phyloP scores from a whole-genome alignment of 768 basidiomycete species.

The Clathrus columnatus region DNA sequence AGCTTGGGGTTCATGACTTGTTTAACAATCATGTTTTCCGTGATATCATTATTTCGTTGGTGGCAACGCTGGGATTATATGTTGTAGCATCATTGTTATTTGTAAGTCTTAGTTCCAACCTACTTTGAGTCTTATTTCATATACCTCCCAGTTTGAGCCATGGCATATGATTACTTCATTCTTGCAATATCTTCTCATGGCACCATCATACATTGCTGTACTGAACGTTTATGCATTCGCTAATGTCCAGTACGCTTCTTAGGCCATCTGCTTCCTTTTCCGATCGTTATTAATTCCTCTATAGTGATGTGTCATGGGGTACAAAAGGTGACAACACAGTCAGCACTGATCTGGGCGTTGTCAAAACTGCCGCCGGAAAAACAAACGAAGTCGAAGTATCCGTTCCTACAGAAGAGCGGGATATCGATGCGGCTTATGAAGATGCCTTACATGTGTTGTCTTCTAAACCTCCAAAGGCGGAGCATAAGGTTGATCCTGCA shows the following conservation, averaged over 20 bases:
- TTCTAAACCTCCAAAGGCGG: conserved; percentile 68
- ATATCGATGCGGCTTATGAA: conserved; percentile 84
- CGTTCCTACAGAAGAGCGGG: conserved; percentile 80
- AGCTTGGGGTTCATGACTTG: conserved; percentile 45
- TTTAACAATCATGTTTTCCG: conserved; percentile 77
- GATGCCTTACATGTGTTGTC: conserved; percentile 79
- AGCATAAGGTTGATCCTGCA: conserved; percentile 47
- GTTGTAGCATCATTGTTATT: conserved; percentile 74
- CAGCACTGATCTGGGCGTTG: conserved; percentile 76
- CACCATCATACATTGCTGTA: conserved; percentile 89
- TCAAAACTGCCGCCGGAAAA: conserved; percentile 44
- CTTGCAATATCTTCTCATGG: conserved; percentile 84
- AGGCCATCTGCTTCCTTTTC: background rate
- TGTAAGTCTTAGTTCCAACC: conserved; percentile 38
- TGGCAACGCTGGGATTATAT: conserved; percentile 88
- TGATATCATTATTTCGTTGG: conserved; percentile 76
- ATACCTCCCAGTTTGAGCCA: conserved; percentile 68
- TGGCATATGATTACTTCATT: conserved; percentile 99
- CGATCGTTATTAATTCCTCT: background rate
- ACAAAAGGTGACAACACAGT: conserved; percentile 92
- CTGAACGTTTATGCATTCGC: conserved; percentile 73
- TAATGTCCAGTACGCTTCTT: conserved; percentile 3
- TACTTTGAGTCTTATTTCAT: background rate
- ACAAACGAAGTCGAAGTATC: conserved; percentile 81
- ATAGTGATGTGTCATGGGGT: conserved; percentile 87